phyloP scores from a whole-genome alignment of 495 filamentous ascomycete species.

The Tricharina praecox region DNA sequence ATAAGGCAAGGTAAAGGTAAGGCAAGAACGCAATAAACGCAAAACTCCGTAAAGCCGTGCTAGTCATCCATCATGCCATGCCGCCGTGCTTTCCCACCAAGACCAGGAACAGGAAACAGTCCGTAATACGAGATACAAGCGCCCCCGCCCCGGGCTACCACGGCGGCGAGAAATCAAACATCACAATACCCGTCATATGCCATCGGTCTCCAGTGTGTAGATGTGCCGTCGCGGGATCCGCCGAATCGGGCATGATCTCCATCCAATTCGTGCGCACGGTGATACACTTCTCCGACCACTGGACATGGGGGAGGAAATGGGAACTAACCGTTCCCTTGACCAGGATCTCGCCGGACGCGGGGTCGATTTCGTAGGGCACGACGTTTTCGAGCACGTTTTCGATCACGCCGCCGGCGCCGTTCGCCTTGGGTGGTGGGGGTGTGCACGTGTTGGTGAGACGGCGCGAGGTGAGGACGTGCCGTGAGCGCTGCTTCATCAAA shows the following conservation, averaged over 20 bases:
- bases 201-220: not conserved
- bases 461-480: slow-evolving; percentile 7
- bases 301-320: slow-evolving; percentile 16
- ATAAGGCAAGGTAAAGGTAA: too few species aligned
- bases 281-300: slow-evolving; percentile 15
- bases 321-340: slow-evolving; percentile 12
- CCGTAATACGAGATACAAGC: too few species aligned
- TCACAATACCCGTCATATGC: slow-evolving; percentile 12
- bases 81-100: too few species aligned
- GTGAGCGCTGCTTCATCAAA: slow-evolving; percentile 12
- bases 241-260: not conserved
- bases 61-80: too few species aligned
- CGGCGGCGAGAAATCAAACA: slow-evolving; percentile 17
- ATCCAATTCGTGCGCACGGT: not conserved
- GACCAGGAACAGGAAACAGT: too few species aligned
- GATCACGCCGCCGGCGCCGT: slow-evolving; percentile 4
- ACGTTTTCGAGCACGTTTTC: not conserved
- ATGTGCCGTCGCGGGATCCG: too few species aligned
- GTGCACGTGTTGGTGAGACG: slow-evolving; percentile 1
- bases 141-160: too few species aligned
- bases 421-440: too few species aligned
- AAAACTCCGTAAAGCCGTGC: too few species aligned
- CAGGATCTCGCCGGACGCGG: slow-evolving; percentile 5
- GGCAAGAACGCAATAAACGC: too few species aligned
- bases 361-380: not conserved